These are phyloP conservation scores for Aureobasidium mangrovei DNA, from an alignment of 2,329 filamentous ascomycete genomes.

Conservation along the genomic window DNA sequence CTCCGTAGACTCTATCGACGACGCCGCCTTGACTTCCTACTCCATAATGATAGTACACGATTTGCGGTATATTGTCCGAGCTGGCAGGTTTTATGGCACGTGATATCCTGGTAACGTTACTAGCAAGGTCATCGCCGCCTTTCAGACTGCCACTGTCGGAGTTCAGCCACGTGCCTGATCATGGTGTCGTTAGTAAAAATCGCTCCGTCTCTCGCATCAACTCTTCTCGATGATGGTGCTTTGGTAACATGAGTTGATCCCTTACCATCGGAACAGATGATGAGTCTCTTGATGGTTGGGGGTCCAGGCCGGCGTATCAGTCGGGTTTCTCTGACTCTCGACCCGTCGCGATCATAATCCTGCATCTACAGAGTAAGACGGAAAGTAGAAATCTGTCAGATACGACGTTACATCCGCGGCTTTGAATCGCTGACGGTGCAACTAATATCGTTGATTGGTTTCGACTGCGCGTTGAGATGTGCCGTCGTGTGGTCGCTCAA, in stretches of 20 bases:
- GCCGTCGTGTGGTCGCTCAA: too few species aligned
- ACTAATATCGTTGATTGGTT: too few species aligned
- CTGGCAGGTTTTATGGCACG: constrained; percentile 41
- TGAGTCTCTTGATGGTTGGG: constrained; percentile 21
- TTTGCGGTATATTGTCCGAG: constrained; percentile 40
- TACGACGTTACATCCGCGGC: too few species aligned
- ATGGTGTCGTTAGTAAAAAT: neutral
- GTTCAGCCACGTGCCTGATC: constrained; percentile 39
- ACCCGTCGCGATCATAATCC: neutral
- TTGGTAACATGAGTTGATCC: neutral
- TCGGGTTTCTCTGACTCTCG: constrained; percentile 10
- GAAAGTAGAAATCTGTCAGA: neutral
- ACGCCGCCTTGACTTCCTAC: constrained; percentile 27
- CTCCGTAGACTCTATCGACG: constrained; percentile 33
- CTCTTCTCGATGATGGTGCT: neutral
- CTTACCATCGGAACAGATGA: constrained; percentile 37
- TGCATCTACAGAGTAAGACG: constrained; percentile 3
- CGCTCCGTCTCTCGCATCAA: too few species aligned
- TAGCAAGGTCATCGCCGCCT: constrained; percentile 35
- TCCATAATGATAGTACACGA: constrained; percentile 42
- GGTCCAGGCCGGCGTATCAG: constrained; percentile 3
- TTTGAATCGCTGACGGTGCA: too few species aligned
- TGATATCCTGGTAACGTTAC: constrained; percentile 42
- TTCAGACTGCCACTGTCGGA: constrained; percentile 39
- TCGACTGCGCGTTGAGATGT: too few species aligned